Base-by-base conservation (phyloP, 2,329 filamentous ascomycete species). In the Rhynchosporium secalis region DNA sequence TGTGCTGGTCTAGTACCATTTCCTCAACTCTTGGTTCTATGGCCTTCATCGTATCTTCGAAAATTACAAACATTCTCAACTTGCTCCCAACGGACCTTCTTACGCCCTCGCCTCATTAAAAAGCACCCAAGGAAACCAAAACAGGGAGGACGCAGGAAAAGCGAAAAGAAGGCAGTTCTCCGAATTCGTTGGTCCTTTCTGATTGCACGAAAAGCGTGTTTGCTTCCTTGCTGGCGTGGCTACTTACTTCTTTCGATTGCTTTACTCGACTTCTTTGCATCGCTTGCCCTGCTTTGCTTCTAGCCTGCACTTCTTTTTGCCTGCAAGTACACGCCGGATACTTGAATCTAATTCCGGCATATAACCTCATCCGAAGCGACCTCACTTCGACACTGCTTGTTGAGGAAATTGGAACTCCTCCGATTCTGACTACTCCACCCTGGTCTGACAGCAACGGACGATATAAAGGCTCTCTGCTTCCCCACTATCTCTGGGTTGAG, bases 141-240 rank as follows among this genome's bases (percentile, higher is more conserved):
- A 45, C 28, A 46, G 54, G 54, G 51, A 41, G n/a, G 15, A 41
- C 4, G 43, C 43, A 51, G 47, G n/a, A 36, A 51, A 33, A 45
- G 57, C 46, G 46, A 56, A 51, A 51, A 43, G 41, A 26, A 46
- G 29, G 54, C 26, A 13, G 54, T 31, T 56, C 41, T 15, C 20
- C 28, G 31, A 46, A 20, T 20, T 29, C 43, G 40, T 36, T 56
- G 41, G 40, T 45, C 40, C 3, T 45, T 20, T 46, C 33, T 45
- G 54, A 56, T 56, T 56, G 54, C 28, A 43, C 38, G 20, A 33
- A 20, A 31, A 28, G 36, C 36, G 40, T 40, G 55, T 57, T 57
- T 57, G 55, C 55, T 47, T 57, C 26, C 55, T 33, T 47, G 55
- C 55, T 46, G 26, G 41, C 28, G 41, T 47, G 55, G 41, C 20